Conservation (phyloP, 2,329 filamentous ascomycete genomes). For the Chaetomiaceae sp. region DNA sequence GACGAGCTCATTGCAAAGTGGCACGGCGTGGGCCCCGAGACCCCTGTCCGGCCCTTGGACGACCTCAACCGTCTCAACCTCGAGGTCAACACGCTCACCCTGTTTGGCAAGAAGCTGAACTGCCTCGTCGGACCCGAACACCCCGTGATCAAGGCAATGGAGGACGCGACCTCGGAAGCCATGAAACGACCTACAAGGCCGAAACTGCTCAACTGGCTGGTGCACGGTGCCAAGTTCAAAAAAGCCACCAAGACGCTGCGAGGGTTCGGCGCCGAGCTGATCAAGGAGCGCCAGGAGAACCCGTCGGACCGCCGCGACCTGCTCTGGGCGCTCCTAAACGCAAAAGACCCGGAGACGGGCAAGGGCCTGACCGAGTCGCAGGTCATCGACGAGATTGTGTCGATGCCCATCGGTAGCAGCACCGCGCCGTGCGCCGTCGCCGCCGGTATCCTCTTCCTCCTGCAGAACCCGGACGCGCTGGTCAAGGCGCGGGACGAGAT, state of each 20-base stretch:
- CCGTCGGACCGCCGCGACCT: constrained; percentile 56
- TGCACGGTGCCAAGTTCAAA: constrained; percentile 51
- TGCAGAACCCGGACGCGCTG: constrained; percentile 48
- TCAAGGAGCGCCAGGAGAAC: constrained; percentile 51
- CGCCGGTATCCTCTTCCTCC: constrained; percentile 46
- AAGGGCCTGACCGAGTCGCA: constrained; percentile 53
- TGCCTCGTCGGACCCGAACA: constrained; percentile 43
- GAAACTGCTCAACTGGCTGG: constrained; percentile 47
- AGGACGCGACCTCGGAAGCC: constrained; percentile 51
- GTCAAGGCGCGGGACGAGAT: constrained; percentile 49
- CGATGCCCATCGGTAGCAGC: constrained; percentile 58
- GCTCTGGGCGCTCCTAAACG: constrained; percentile 55
- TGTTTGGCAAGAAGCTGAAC: constrained; percentile 49
- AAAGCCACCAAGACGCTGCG: constrained; percentile 51
- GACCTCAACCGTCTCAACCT: constrained; percentile 53
- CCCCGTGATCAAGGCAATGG: constrained; percentile 50
- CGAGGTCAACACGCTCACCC: constrained; percentile 45
- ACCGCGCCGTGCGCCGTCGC: constrained; percentile 45
- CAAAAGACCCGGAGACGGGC: constrained; percentile 58
- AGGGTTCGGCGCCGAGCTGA: constrained; percentile 51
- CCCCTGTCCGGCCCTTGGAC: constrained; percentile 41
- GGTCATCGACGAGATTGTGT: constrained; percentile 64
- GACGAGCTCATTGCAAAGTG: constrained; percentile 49
- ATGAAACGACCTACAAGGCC: constrained; percentile 51
- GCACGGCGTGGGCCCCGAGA: constrained; percentile 36